Base-by-base conservation (phyloP, 805 yeast species). In the Ogataea ganodermae region DNA sequence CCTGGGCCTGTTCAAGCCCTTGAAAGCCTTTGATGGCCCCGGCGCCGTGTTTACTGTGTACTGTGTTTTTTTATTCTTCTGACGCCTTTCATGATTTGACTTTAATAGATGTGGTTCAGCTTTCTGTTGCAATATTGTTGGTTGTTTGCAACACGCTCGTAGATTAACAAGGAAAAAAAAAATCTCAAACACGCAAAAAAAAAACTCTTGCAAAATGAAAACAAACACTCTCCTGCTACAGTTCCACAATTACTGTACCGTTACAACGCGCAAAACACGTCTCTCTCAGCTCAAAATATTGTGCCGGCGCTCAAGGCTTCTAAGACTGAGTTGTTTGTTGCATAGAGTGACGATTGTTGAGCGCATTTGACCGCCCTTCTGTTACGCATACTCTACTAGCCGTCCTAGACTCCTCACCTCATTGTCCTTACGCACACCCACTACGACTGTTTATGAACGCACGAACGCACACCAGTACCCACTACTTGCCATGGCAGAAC, bases 401-500 rank as follows among this genome's bases (percentile, higher is more conserved):
- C 9, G 6, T 7, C 10, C 27, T 24, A 10, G 27, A 7, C 10
- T 24, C 9, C 10, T 24, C n/a, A n/a, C n/a, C n/a, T n/a, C n/a
- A n/a, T n/a, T n/a, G n/a, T n/a, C n/a, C n/a, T n/a, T n/a, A n/a
- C n/a, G n/a, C n/a, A n/a, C n/a, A n/a, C n/a, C n/a, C n/a, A n/a
- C n/a, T n/a, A n/a, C n/a, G n/a, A n/a, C n/a, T n/a, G n/a, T 30
- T 12, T 30, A 30, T 30, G 33, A 30, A 30, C 33, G 33, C 33
- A 18, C 14, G n/a, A n/a, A n/a, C n/a, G n/a, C n/a, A 23, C 23
- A 35, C 41, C 17, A 9, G 6, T 17, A 33, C 31, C 17, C 4
- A 17, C 17, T n/a, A 27, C 18, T 35, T 23, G 46, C 18, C 17
- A 57, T 57, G 61, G 61, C 61, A 6, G 61, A 57, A 37, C 45